A percentile compares a stretch with the other conserved stretches of the same genome.
phyloP scores from a whole-genome alignment of 2,329 filamentous ascomycete species.

The Colletotrichum sp. region DNA sequence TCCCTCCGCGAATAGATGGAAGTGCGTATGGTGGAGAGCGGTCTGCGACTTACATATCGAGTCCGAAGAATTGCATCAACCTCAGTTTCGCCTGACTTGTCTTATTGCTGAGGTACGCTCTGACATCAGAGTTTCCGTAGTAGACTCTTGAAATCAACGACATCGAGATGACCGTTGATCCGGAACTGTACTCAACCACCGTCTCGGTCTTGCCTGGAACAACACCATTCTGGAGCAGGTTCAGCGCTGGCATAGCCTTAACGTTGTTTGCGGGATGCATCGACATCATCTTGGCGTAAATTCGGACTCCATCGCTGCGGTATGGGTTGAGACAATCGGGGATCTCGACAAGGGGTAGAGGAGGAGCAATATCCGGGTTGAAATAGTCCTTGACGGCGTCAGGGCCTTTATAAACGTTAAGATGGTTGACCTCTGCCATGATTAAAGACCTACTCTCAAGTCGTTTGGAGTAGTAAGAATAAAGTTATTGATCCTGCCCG shows the following conservation, averaged over 20 bases:
- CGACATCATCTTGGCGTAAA: slow-evolving; percentile 72
- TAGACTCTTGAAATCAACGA: slow-evolving; percentile 57
- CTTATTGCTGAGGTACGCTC: slow-evolving; percentile 65
- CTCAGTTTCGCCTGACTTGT: slow-evolving; percentile 56
- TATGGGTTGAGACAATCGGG: slow-evolving; percentile 63
- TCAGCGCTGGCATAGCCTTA: slow-evolving; percentile 65
- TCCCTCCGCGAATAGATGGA: neutral
- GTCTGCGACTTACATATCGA: slow-evolving; percentile 48
- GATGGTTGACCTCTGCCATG: slow-evolving; percentile 25
- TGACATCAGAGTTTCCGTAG: slow-evolving; percentile 54
- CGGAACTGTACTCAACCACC: slow-evolving; percentile 66
- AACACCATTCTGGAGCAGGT: slow-evolving; percentile 50
- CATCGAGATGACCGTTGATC: slow-evolving; percentile 67
- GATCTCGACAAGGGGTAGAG: slow-evolving; percentile 66
- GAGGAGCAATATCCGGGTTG: slow-evolving; percentile 61
- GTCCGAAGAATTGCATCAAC: slow-evolving; percentile 65
- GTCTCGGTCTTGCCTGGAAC: slow-evolving; percentile 50
- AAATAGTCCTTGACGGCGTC: slow-evolving; percentile 64
- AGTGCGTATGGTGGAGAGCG: neutral
- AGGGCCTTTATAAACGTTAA: slow-evolving; percentile 64
- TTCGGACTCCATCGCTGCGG: slow-evolving; percentile 61
- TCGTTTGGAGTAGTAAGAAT: neutral
- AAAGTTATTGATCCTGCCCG: neutral
- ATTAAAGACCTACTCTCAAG: neutral
- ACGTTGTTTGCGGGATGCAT: slow-evolving; percentile 70